These are phyloP conservation scores for Manihot esculenta DNA, from an alignment of 441 rosid species.

Conservation along the genomic window DNA sequence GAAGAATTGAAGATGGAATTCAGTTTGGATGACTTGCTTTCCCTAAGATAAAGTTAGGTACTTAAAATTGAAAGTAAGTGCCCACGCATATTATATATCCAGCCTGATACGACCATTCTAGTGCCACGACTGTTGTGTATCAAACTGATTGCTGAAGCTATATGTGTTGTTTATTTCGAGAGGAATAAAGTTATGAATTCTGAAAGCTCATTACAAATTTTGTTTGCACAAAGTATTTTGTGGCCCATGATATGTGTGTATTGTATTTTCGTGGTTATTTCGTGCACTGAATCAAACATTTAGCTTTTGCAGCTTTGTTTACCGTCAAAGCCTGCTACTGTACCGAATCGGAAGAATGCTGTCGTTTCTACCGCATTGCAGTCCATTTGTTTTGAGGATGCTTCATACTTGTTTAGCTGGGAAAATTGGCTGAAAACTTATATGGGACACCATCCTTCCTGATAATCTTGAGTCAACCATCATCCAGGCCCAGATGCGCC, in stretches of 20 bases:
- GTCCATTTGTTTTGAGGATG: no score
- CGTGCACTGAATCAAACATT: background rate
- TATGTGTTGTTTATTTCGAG: background rate
- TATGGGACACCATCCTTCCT: no score
- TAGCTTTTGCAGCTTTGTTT: background rate
- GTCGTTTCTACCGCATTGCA: no score
- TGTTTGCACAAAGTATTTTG: background rate
- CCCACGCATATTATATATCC: background rate
- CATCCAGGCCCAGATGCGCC: no score
- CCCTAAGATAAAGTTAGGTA: background rate
- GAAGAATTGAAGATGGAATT: constrained; percentile 21
- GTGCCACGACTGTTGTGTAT: background rate
- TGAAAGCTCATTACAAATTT: background rate
- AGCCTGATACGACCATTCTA: background rate
- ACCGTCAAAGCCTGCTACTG: background rate
- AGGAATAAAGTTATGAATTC: constrained; percentile 12
- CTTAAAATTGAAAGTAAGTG: background rate
- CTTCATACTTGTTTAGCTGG: no score
- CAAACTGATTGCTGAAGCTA: background rate
- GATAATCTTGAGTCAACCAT: no score
- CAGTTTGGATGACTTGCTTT: background rate
- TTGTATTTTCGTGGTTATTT: no score
- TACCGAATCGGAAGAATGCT: no score
- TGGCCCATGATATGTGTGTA: background rate
- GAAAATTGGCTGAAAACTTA: no score